These are phyloP conservation scores for Trichoderma guizhouense DNA, from an alignment of 2,329 filamentous ascomycete species.

Conservation along the genomic window DNA sequence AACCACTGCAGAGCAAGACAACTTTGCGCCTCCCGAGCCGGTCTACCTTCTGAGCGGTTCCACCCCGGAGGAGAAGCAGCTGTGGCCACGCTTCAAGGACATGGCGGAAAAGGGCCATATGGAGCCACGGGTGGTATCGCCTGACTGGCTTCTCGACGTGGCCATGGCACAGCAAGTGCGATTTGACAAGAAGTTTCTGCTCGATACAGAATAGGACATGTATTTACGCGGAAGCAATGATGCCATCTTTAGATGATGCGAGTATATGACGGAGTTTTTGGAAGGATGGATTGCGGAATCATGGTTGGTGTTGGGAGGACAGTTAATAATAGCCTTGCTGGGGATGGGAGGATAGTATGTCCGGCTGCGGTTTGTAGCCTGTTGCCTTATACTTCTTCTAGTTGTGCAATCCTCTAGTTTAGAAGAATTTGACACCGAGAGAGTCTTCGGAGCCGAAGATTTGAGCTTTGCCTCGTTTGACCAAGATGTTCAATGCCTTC, in stretches of 20 bases:
- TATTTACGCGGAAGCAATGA: neutral
- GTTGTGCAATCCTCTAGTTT: conserved; percentile 29
- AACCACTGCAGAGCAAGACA: conserved; percentile 62
- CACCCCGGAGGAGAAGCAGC: conserved; percentile 61
- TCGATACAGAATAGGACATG: conserved; percentile 25
- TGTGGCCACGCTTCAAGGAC: conserved; percentile 78
- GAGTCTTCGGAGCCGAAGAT: conserved; percentile 88
- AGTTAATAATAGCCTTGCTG: neutral
- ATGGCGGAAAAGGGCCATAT: conserved; percentile 77
- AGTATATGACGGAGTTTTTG: conserved; percentile 22
- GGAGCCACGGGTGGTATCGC: conserved; percentile 73
- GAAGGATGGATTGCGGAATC: neutral
- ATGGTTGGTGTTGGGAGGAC: neutral
- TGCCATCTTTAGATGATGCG: neutral
- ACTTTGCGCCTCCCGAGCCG: conserved; percentile 61
- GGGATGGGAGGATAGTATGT: neutral
- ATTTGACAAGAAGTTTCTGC: conserved; percentile 62
- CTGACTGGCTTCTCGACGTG: conserved; percentile 87
- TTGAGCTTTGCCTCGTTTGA: conserved; percentile 88
- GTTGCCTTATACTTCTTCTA: neutral
- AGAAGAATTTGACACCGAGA: conserved; percentile 96
- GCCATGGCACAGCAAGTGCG: conserved; percentile 82
- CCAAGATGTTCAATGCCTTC: conserved; percentile 74
- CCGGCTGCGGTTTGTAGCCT: neutral
- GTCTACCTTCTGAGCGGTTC: conserved; percentile 79